Evolutionary conservation across 2,329 filamentous ascomycete genomes (phyloP).

Genomic region (Mollisia scopiformis): DNA sequence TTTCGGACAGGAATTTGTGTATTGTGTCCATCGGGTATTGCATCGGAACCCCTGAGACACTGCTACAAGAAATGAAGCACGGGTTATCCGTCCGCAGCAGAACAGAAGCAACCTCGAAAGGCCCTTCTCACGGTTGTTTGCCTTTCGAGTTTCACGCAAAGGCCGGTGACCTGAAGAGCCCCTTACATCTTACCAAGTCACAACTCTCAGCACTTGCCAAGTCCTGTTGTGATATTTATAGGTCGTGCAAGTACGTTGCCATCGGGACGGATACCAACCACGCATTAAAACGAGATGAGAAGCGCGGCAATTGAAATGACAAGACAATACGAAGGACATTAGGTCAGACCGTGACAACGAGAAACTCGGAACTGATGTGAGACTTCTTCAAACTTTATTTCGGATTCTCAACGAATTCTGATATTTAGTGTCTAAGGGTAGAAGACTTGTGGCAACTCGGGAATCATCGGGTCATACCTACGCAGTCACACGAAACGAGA

Average conservation of each 20-base stretch:
- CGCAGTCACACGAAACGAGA: background rate
- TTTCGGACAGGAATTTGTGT: no score
- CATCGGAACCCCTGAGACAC: no score
- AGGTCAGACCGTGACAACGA: background rate
- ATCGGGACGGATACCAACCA: background rate
- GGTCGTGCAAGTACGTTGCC: background rate
- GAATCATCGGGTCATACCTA: background rate
- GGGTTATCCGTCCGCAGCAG: no score
- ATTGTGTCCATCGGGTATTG: no score
- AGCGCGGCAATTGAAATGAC: background rate
- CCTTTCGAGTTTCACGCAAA: background rate
- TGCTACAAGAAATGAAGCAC: no score
- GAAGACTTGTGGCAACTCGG: background rate
- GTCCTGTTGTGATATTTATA: background rate
- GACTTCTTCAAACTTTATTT: background rate
- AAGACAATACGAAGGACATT: background rate
- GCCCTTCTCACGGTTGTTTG: background rate
- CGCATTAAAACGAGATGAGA: background rate
- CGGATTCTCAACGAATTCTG: background rate
- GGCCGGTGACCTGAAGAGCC: background rate
- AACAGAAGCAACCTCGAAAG: background rate
- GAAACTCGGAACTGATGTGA: background rate
- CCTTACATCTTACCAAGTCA: background rate
- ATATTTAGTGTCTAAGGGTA: background rate
- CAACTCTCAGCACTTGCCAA: background rate